phyloP scores from a whole-genome alignment of 371 early-diverging fungal species.

The Capniomyces stellatus region DNA sequence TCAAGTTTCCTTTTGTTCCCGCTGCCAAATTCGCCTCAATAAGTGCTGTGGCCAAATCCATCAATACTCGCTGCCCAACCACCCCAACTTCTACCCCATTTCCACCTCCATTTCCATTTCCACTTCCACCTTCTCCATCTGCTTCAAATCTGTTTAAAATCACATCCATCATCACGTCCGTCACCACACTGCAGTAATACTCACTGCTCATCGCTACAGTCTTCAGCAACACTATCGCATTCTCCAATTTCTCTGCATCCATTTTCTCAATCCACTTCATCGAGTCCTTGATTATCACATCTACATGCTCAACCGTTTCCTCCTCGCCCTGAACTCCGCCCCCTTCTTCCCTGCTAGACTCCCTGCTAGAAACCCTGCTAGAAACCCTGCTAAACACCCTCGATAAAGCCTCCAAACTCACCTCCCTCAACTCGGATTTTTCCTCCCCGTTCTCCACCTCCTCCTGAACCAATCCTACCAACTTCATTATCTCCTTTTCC shows the following conservation, averaged over 20 bases:
- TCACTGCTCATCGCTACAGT: not conserved
- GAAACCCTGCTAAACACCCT: not conserved
- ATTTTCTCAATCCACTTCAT: too few relatives aligned
- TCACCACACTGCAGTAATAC: not conserved
- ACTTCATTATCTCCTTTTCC: not conserved
- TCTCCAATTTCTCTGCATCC: not conserved
- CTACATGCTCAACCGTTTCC: too few relatives aligned
- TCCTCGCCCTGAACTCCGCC: not conserved
- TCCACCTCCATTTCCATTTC: too few relatives aligned
- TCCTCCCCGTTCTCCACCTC: not conserved
- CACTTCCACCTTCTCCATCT: too few relatives aligned
- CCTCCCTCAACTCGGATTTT: not conserved
- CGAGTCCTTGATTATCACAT: too few relatives aligned
- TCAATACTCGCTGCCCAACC: not conserved
- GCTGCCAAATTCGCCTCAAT: not conserved
- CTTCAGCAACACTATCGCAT: not conserved
- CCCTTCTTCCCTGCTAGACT: not conserved
- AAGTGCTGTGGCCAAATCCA: not conserved
- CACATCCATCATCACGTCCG: not conserved
- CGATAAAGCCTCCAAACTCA: not conserved
- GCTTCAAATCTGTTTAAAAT: not conserved
- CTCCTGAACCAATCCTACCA: not conserved
- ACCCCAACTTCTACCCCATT: not conserved
- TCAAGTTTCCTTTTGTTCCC: not conserved
- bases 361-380: not conserved